Percentiles rank a stretch among this genome's conserved stretches.
phyloP scores from a whole-genome alignment of 805 yeast species.

The Candida cerambycidarum region DNA sequence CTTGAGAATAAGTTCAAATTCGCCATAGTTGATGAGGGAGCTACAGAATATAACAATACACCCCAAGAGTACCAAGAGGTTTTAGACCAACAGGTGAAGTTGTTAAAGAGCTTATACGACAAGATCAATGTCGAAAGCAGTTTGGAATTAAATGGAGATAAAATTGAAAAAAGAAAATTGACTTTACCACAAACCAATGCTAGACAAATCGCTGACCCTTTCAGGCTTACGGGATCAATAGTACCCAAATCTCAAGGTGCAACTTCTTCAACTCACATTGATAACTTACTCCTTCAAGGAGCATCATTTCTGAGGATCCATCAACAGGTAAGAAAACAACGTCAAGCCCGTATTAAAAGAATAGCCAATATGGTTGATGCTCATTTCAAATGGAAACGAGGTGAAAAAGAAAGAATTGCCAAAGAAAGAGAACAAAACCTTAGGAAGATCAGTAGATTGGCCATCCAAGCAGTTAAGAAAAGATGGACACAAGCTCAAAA shows the following conservation, averaged over 20 bases:
- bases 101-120: constrained; percentile 48
- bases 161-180: constrained; percentile 46
- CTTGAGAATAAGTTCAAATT: constrained; percentile 29
- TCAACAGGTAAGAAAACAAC: constrained; percentile 61
- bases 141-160: constrained; percentile 47
- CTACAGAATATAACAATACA: constrained; percentile 29
- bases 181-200: constrained; percentile 40
- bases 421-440: constrained; percentile 74
- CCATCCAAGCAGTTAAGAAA: constrained; percentile 80
- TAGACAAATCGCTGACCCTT: constrained; percentile 45
- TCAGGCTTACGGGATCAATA: constrained; percentile 43
- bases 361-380: constrained; percentile 80
- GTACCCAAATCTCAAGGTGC: constrained; percentile 45
- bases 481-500: constrained; percentile 90
- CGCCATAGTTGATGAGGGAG: constrained; percentile 39
- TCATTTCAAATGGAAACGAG: constrained; percentile 81
- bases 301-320: constrained; percentile 66
- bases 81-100: constrained; percentile 50
- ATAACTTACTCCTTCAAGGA: constrained; percentile 77
- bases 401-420: constrained; percentile 80
- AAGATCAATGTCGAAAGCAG: constrained; percentile 36
- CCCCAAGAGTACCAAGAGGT: constrained; percentile 61
- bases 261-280: constrained; percentile 56
- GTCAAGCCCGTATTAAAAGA: constrained; percentile 65
- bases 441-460: constrained; percentile 70